Base-by-base conservation (phyloP, 1,139 yeast species). In the Saccharomyces pastorianus region DNA sequence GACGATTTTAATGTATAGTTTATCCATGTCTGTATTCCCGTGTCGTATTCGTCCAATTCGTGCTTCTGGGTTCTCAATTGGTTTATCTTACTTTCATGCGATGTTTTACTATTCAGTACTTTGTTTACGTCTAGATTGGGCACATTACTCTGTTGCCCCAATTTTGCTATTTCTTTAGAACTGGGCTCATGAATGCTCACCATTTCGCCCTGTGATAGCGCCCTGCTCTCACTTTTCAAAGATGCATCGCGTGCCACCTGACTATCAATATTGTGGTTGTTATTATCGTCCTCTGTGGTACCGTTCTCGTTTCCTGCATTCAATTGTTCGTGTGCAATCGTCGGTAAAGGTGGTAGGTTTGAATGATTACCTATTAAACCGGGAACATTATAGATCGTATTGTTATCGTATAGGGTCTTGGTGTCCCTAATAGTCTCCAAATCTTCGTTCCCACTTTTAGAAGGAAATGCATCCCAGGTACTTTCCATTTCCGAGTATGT, bases 381-480 rank as follows among this genome's bases (percentile, higher is more conserved):
- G 5, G 72, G 72, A 25, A 69, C 72, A 54, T 69, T 68, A 58
- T 62, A 67, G 6, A 68, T 55, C 7, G 72, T 69, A 42, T 60
- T 65, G 56, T 69, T 69, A 53, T 69, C 72, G 51, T 67, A 69
- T 7, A 69, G 52, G 1, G 72, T 69, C 48, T 65, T 67, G 4
- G 71, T 65, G 52, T 69, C 72, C 9, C 58, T 58, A 8, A 69
- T 62, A 1, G 72, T 68, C 48, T 65, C 66, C 38, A 68, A 53
- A 46, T 67, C 71, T 28, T 60, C 70, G 5, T 46, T 55, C 11
- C 55, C 61, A 20, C 55, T 59, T 0, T 28, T 47, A 7, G 67
- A 58, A 17, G 72, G 72, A 49, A 69, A 69, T 5, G 70, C 71
- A 51, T 68, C 65, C 71, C 71, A 69, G 4, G 65, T 58, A 50